Conservation (phyloP, 345 rosid species). For the Diplotaxis tenuifolia region DNA sequence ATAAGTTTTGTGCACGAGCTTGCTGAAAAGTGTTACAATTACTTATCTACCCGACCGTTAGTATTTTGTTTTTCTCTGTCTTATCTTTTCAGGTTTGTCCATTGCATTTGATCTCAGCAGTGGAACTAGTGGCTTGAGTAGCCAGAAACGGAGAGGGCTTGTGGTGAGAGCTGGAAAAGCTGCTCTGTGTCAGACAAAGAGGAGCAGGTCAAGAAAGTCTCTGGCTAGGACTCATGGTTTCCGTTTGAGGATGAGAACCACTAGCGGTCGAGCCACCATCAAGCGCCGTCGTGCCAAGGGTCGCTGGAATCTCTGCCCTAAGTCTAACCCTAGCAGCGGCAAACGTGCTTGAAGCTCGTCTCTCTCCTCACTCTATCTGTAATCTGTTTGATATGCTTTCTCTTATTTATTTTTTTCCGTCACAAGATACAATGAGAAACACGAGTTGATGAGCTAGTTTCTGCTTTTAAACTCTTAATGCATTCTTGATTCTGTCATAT, state of each 20-base stretch:
- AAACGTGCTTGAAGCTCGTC: constrained; percentile 41
- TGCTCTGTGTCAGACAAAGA: constrained; percentile 83
- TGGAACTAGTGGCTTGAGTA: constrained; percentile 27
- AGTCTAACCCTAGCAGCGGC: constrained; percentile 82
- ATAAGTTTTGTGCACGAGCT: no score
- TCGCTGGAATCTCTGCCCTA: constrained; percentile 80
- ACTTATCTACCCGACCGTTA: not conserved
- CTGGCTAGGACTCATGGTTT: constrained; percentile 94
- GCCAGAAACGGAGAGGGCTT: constrained; percentile 49
- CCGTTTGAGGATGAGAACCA: constrained; percentile 83
- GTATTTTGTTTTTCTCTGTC: not conserved
- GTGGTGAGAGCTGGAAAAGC: constrained; percentile 92
- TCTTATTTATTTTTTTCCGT: not conserved
- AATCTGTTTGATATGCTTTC: constrained; percentile 19
- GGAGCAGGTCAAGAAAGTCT: constrained; percentile 89
- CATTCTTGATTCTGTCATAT: not conserved
- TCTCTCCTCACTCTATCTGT: constrained; percentile 1
- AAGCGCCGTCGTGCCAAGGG: constrained; percentile 95
- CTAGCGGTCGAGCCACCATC: constrained; percentile 82
- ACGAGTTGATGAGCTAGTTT: not conserved
- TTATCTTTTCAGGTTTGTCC: constrained; percentile 62
- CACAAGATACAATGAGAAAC: no score
- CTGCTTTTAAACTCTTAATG: not conserved
- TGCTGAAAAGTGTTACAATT: no score
- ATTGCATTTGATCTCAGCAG: constrained; percentile 54